Base-by-base conservation (phyloP, 108 stramenopile genomes). In the Chaetoceros tenuissimus region DNA sequence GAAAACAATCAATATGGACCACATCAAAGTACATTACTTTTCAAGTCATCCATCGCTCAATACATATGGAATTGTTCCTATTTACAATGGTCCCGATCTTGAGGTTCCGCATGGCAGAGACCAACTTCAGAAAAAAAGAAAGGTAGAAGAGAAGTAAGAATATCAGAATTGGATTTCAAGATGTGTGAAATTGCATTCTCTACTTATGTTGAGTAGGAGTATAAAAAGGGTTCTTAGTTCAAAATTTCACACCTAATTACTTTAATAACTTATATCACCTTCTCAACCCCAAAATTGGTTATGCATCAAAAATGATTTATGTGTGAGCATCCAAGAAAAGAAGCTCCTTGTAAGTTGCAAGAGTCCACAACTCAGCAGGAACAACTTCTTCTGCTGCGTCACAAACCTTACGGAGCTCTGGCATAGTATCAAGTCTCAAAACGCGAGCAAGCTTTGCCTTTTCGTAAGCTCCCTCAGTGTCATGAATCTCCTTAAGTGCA, bases 291-390 rank as follows among this genome's bases (percentile, higher is more conserved):
- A 40, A 40, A 5, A 40, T 40, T 10, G 5, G 34, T 13, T 13
- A 10, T 40, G 5, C 34, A 40, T 10, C 34, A 40, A 40, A 13
- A 40, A 40, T 5, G 34, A n/a, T n/a, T 40, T 13, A 48, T 34
- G 71, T 82, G 68, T 86, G 80, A 16, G 67, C 63, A 77, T 93
- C 89, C 54, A 92, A 71, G 69, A 94, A 97, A 57, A 95, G 64
- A 49, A 97, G 66, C 61, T 95, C 94, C 82, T 92, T 93, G 86
- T 97, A 97, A 2, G 96, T 94, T 44, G 96, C 90, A 64, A 95
- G 75, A 60, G 91, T 80, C 93, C 94, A 97, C 60, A 83, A 66
- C 44, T 87, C 75, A 46, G 87, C 91, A 47, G 94, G 92, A 24
- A 89, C 77, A 49, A 87, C 77, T 60, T 77, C 89, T 73, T 97